phyloP scores from a whole-genome alignment of 106 monocot species.

The Chionographis japonica region DNA sequence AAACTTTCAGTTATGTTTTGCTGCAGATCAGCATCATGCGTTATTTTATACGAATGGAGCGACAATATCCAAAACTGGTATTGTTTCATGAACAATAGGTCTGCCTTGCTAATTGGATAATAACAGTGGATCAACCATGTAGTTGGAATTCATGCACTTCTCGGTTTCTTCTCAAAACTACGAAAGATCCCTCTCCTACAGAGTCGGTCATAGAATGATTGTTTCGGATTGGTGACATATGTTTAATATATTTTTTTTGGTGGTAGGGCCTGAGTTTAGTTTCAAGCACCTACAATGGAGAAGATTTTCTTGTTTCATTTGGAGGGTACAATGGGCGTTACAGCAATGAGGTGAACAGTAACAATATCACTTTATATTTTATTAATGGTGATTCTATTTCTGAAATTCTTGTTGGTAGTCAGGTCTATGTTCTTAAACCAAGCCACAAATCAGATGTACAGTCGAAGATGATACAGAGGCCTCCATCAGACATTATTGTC shows the following conservation, averaged over 20 bases:
- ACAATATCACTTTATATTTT: background rate
- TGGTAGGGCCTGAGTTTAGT: conserved; percentile 88
- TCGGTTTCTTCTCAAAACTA: too few relatives aligned
- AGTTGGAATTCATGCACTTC: too few relatives aligned
- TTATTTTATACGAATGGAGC: too few relatives aligned
- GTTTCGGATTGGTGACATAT: background rate
- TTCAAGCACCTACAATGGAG: conserved; percentile 57
- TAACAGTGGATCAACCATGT: too few relatives aligned
- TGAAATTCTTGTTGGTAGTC: background rate
- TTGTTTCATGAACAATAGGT: too few relatives aligned
- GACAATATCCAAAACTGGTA: too few relatives aligned
- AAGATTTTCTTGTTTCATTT: conserved; percentile 89
- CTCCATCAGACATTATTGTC: conserved; percentile 40
- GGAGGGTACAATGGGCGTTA: conserved; percentile 96
- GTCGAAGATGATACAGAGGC: conserved; percentile 28
- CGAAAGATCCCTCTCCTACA: too few relatives aligned
- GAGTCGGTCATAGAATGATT: too few relatives aligned
- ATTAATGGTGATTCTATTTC: background rate
- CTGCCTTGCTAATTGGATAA: too few relatives aligned
- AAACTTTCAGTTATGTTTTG: too few relatives aligned
- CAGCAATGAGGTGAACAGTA: conserved; percentile 69
- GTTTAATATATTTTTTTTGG: background rate
- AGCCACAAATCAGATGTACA: conserved; percentile 53
- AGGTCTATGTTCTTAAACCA: conserved; percentile 83
- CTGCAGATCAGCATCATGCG: too few relatives aligned